phyloP scores from a whole-genome alignment of 73 alveolate genomes.

The Durusdinium trenchii region DNA sequence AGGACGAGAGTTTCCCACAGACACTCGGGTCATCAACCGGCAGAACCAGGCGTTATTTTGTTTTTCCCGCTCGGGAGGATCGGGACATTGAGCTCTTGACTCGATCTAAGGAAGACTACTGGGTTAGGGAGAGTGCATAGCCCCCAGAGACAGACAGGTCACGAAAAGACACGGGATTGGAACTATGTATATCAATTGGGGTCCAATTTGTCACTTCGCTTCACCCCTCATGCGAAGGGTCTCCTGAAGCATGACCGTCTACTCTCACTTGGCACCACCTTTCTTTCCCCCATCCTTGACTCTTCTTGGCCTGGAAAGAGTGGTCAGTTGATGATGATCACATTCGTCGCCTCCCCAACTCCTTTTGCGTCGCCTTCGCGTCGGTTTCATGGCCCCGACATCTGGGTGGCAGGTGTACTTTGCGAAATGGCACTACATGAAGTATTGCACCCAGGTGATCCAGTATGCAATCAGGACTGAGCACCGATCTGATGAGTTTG shows the following conservation, averaged over 20 bases:
- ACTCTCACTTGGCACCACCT: background rate
- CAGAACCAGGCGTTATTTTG: constrained; percentile 47
- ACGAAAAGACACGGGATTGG: background rate
- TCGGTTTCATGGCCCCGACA: background rate
- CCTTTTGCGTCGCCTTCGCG: background rate
- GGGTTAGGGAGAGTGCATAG: no score
- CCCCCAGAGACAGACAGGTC: no score
- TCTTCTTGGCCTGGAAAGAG: background rate
- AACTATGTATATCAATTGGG: background rate
- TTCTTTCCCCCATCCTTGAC: background rate
- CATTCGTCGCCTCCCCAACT: background rate
- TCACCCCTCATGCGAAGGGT: background rate
- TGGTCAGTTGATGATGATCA: background rate
- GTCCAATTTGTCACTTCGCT: background rate
- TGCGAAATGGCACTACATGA: constrained; percentile 69
- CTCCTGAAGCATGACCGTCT: background rate
- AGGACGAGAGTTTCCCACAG: constrained; percentile 76
- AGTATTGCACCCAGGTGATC: constrained; percentile 78
- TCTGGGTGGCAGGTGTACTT: constrained; percentile 46
- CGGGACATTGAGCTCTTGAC: no score
- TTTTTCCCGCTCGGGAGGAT: no score
- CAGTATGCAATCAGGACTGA: constrained; percentile 43
- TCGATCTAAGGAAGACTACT: no score
- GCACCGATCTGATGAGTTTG: background rate
- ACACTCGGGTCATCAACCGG: constrained; percentile 50